A percentile compares a stretch with the other conserved stretches of the same genome.
These are phyloP conservation scores for Barnettozyma californica DNA, from an alignment of 805 yeast species.

Conservation along the genomic window DNA sequence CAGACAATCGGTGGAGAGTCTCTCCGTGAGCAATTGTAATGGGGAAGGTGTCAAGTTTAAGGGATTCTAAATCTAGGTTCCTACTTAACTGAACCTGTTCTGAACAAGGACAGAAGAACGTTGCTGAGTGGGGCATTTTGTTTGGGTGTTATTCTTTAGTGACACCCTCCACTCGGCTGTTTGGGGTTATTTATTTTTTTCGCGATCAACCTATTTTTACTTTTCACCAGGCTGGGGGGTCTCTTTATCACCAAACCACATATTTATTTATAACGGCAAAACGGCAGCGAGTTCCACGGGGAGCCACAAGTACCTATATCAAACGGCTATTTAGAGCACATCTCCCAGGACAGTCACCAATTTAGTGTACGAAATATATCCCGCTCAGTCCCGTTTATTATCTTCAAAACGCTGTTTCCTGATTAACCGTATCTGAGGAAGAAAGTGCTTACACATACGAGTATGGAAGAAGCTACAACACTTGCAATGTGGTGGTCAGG, in stretches of 20 bases:
- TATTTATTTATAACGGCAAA: too few relatives aligned
- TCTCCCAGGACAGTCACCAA: too few relatives aligned
- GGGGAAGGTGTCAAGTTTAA: constrained; percentile 19
- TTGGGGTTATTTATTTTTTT: too few relatives aligned
- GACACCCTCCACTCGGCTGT: background rate
- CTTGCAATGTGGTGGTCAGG: background rate
- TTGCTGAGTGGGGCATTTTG: background rate
- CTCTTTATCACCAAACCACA: background rate
- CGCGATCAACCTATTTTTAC: background rate
- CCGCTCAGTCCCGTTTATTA: background rate
- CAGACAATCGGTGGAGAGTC: constrained; percentile 16
- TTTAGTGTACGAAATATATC: background rate
- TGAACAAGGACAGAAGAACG: constrained; percentile 26
- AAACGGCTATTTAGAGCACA: background rate
- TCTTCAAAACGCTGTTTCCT: background rate
- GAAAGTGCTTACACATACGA: background rate
- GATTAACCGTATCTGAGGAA: background rate
- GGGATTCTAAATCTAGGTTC: constrained; percentile 1
- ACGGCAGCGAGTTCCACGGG: background rate
- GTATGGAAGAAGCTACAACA: background rate
- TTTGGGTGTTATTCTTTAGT: too few relatives aligned
- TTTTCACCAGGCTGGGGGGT: background rate
- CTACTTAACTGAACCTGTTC: constrained; percentile 15
- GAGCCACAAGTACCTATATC: background rate
- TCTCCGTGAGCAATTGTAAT: constrained; percentile 16